Base-by-base conservation (phyloP, 768 basidiomycete species). In the Crepidotus variabilis region DNA sequence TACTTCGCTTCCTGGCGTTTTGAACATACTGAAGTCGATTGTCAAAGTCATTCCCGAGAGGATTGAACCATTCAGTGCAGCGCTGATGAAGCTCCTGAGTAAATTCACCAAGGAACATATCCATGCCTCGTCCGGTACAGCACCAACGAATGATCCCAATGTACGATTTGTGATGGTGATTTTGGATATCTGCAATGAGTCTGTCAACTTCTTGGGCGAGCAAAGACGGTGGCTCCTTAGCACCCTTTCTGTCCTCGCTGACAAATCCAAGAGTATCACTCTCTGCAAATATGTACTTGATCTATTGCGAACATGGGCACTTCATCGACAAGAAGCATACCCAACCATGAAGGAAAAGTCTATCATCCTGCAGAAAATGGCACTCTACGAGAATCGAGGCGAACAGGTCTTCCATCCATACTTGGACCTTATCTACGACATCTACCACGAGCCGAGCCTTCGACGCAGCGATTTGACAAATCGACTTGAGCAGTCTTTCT, bases 291-390 rank as follows among this genome's bases (percentile, higher is more conserved):
- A 89, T 65, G 82, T 97, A 59, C 80, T 99, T 20, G 89, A 94
- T 54, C 82, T 98, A 55, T 83, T 90, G 50, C 82, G 88, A 49
- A 87, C 88, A 22, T 98, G 96, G 95, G 88, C 92, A n/a, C 75
- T 96, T 61, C 84, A 87, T 45, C 85, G 84, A 63, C 88, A 88
- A 52, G 93, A 97, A 55, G 78, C 86, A 1, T 90, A 90, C 67
- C 95, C 95, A 6, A 90, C 90, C 0, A 87, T 91, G 82, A 98
- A 97, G 71, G 97, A 99, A 74, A 98, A 98, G 71, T 88, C 95
- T 2, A 87, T 80, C 24, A 73, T 98, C 32, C 71, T 99, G 58
- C 86, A 90, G 65, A 92, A 91, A 68, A 95, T 99, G 94, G 79
- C 82, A 6, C 75, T 81, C 9, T 94, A 86, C 64, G 94, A 98